Conservation (phyloP, 768 basidiomycete species). For the Thelephora aurantiotincta region DNA sequence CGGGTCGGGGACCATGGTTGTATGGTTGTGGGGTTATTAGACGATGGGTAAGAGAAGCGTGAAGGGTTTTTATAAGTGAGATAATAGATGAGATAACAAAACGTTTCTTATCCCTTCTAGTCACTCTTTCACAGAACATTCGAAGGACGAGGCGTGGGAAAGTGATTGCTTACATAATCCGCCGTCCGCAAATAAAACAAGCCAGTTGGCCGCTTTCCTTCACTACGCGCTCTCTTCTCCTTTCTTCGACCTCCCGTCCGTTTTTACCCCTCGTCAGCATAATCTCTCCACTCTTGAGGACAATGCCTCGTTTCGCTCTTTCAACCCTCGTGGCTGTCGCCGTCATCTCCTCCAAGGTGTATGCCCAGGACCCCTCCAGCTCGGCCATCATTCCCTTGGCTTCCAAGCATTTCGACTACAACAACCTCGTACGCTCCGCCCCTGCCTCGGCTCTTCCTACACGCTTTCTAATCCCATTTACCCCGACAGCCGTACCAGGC, state of each 20-base stretch:
- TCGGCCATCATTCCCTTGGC: slow-evolving; percentile 17
- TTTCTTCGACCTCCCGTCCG: neutral
- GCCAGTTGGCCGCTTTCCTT: neutral
- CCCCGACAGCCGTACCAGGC: slow-evolving; percentile 35
- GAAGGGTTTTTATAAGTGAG: too few relatives aligned
- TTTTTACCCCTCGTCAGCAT: slow-evolving; percentile 1
- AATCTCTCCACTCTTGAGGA: slow-evolving; percentile 5
- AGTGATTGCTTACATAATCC: too few relatives aligned
- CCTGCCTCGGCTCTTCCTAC: neutral
- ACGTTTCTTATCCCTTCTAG: too few relatives aligned
- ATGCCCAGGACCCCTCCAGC: slow-evolving; percentile 11
- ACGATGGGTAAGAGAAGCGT: too few relatives aligned
- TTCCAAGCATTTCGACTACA: slow-evolving; percentile 13
- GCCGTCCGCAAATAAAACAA: too few relatives aligned
- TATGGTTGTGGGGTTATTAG: neutral
- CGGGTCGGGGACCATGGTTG: neutral
- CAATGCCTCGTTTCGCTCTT: slow-evolving; percentile 22
- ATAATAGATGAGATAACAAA: too few relatives aligned
- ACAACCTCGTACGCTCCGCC: neutral
- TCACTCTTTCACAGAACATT: too few relatives aligned
- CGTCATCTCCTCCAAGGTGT: slow-evolving; percentile 12
- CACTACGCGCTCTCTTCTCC: slow-evolving; percentile 6
- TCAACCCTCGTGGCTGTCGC: slow-evolving; percentile 18
- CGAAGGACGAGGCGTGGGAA: too few relatives aligned
- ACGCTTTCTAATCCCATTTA: neutral